Evolutionary conservation across 176 grass and related monocot species (phyloP), one percentile per base, ranked within the genome.

Genomic region (Oryza australiensis): DNA sequence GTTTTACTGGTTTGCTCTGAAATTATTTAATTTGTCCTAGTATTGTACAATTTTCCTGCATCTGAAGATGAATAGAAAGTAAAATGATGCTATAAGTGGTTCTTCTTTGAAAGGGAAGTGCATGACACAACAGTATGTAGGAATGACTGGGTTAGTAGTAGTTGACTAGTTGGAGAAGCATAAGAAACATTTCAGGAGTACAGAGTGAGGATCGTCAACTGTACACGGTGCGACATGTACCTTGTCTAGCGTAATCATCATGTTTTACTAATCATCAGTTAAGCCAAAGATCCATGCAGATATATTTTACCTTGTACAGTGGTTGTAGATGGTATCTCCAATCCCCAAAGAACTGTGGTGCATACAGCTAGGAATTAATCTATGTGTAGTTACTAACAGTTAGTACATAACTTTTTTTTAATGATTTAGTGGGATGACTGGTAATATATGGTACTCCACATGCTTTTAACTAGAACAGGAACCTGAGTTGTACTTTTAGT

Each of bases 401-500:
- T 7, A 1, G 13, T 22, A n/a, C 20, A n/a, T 49, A 16, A 12
- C 8, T 10, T 49, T 16, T 48, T 18, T 49, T 49, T 49, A 49
- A 16, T 49, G 46, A 49, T 18, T 15, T 5, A 49, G 4, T 49
- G 46, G 2, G 46, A 49, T 18, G 13, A 15, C 46, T 49, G 46
- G 46, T 49, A 49, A 49, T 49, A 49, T 12, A 8, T 27, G 68
- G 33, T 16, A 37, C 5, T 64, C 5, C 26, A 66, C 33, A 11
- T 26, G 70, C 64, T 29, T 66, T 66, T 55, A 64, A 29, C 28
- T 65, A 37, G 18, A 85, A 0, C 53, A 78, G 3, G 5, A 68
- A 32, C 57, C 22, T 62, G 59, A 37, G 14, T 13, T 85, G 46
- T 15, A 72, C 55, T 51, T 79, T 86, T 51, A 72, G 28, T 10